Evolutionary conservation across 306 rosid species (phyloP), one percentile per base, ranked within the genome.

Genomic region (Fragaria vesca): DNA sequence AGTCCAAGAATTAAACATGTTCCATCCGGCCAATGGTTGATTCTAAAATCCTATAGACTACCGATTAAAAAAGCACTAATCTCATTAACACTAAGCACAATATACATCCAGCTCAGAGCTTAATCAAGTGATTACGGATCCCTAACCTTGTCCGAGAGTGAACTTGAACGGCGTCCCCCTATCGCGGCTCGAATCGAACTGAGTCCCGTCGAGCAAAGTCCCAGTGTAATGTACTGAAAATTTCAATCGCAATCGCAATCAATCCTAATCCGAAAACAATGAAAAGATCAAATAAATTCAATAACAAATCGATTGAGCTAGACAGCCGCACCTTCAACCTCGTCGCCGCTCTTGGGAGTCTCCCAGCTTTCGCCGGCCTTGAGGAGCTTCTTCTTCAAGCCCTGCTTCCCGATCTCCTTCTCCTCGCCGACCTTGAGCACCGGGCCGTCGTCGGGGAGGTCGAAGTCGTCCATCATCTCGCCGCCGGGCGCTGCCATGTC

Each of bases 141-240:
- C 69, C 89, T 81, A 42, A 95, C 98, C 98, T 85, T 89, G 98
- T 43, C 98, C 98, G 30, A 95, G 98, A n/a, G 97, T 91, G 80
- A 95, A 95, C 85, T 80, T 89, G 82, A 95, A 92, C 5, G 97
- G 92, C 4, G 84, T 85, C 28, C 83, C 95, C 34, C 83, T 77
- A 47, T 92, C 96, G 28, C 97, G 92, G 88, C 97, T 95, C 6
- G 98, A 95, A 89, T 95, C 98, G 72, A 95, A 95, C 83, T 88
- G 78, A 0, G 98, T 89, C 66, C 98, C 97, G 81, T 95, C 97
- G 24, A 91, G 93, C 85, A 95, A 66, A 17, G 97, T 95, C 38
- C 97, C 98, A 28, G 97, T 92, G 58, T 95, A 95, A 69, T 95
- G 98, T 80, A 95, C 98, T 95, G 78, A 65, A 42, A 72, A 47